phyloP scores from a whole-genome alignment of 495 filamentous ascomycete species.

The Penicillium ochrochloron region DNA sequence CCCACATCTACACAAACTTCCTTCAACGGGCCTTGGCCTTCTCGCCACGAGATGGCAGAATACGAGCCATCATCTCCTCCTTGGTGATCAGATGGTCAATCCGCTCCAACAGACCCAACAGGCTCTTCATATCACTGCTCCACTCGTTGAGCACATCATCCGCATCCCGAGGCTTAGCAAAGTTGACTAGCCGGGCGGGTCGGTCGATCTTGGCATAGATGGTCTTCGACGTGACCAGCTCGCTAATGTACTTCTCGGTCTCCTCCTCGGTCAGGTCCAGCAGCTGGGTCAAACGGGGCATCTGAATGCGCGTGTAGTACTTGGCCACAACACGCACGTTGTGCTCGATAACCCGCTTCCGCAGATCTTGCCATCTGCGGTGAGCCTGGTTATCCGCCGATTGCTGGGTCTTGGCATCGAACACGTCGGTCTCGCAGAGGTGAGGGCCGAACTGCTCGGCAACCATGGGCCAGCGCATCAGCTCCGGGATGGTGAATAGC shows the following conservation, averaged over 20 bases:
- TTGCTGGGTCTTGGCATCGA: constrained; percentile 60
- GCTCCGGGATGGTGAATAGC: constrained; percentile 90
- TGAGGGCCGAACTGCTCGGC: constrained; percentile 83
- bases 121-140: constrained; percentile 98
- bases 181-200: constrained; percentile 87
- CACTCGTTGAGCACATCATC: constrained; percentile 98
- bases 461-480: constrained; percentile 98
- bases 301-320: constrained; percentile 96
- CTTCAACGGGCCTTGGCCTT: constrained; percentile 52
- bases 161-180: constrained; percentile 91
- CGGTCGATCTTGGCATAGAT: constrained; percentile 98
- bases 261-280: constrained; percentile 92
- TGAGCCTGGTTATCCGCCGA: constrained; percentile 74
- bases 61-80: constrained; percentile 99
- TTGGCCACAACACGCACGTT: constrained; percentile 97
- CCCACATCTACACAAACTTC: constrained; percentile 20
- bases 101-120: constrained; percentile 87
- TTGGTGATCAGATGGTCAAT: constrained; percentile 99
- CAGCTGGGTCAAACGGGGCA: constrained; percentile 84
- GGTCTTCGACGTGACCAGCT: constrained; percentile 93
- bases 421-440: constrained; percentile 89
- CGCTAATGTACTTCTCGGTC: constrained; percentile 96
- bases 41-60: constrained; percentile 71
- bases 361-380: constrained; percentile 87
- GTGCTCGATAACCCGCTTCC: constrained; percentile 98